Evolutionary conservation across 768 basidiomycete species (phyloP).

Genomic region (Panaeolus cyanescens): DNA sequence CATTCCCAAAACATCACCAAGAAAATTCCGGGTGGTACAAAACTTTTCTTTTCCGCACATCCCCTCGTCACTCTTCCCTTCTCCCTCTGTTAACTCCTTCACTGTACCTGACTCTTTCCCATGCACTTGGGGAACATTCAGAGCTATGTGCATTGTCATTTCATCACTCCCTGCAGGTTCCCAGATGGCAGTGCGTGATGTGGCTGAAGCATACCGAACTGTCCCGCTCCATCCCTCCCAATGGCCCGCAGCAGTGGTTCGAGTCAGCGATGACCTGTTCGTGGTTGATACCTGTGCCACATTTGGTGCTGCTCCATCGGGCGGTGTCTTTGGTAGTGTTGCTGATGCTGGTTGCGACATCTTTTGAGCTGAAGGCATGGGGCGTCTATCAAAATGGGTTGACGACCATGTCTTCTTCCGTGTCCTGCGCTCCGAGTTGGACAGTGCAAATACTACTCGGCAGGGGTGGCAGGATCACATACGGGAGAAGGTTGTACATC

Average conservation of each 20-base stretch:
- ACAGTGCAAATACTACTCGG: conserved; percentile 26
- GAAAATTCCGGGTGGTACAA: too few species aligned
- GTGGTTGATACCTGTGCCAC: conserved; percentile 21
- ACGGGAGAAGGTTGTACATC: background rate
- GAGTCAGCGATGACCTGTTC: conserved; percentile 21
- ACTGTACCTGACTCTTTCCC: too few species aligned
- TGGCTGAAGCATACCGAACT: conserved; percentile 38
- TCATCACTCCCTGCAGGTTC: too few species aligned
- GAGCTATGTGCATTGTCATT: conserved; percentile 16
- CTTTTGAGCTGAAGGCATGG: conserved; percentile 18
- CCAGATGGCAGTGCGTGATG: too few species aligned
- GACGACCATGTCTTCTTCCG: conserved; percentile 25
- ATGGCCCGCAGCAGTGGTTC: conserved; percentile 36
- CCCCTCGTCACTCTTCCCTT: conserved; percentile 14
- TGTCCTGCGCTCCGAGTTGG: conserved; percentile 16
- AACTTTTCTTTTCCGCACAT: too few species aligned
- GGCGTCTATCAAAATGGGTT: conserved; percentile 28
- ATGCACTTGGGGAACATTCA: too few species aligned
- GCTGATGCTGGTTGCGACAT: too few species aligned
- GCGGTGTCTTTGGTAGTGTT: too few species aligned
- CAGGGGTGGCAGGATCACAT: background rate
- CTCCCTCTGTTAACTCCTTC: conserved; percentile 23
- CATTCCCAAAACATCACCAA: too few species aligned
- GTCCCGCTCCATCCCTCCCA: conserved; percentile 30
- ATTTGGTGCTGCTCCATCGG: conserved; percentile 29